These are phyloP conservation scores for Waltergamsia citrina DNA, from an alignment of 2,329 filamentous ascomycete genomes.

Conservation along the genomic window DNA sequence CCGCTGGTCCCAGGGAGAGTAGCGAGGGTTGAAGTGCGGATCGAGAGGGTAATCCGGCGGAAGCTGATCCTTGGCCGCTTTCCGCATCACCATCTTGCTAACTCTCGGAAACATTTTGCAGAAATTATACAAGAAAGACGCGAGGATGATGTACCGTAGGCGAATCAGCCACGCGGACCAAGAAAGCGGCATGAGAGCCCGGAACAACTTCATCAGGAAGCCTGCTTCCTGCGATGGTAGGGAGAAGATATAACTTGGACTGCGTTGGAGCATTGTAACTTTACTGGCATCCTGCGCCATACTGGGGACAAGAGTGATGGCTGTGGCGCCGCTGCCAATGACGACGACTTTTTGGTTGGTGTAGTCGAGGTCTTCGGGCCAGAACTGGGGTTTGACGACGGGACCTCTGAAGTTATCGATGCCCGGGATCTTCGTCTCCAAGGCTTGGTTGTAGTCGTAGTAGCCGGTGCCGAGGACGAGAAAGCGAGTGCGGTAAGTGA, in stretches of 20 bases:
- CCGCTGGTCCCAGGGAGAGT: slow-evolving; percentile 65
- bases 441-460: slow-evolving; percentile 60
- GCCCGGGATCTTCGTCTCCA: slow-evolving; percentile 54
- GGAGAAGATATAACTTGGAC: slow-evolving; percentile 60
- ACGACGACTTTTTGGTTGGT: slow-evolving; percentile 58
- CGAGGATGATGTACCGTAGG: slow-evolving; percentile 13
- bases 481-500: slow-evolving; percentile 37
- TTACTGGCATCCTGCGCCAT: slow-evolving; percentile 54
- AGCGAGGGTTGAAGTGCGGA: slow-evolving; percentile 54
- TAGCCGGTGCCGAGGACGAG: slow-evolving; percentile 55
- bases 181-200: slow-evolving; percentile 33
- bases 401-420: slow-evolving; percentile 56
- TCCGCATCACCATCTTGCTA: slow-evolving; percentile 26
- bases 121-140: slow-evolving; percentile 19
- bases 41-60: slow-evolving; percentile 35
- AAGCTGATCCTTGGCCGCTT: slow-evolving; percentile 33
- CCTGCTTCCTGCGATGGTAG: slow-evolving; percentile 19
- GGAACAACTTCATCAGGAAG: slow-evolving; percentile 17
- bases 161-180: slow-evolving; percentile 35
- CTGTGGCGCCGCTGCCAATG: slow-evolving; percentile 71
- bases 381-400: slow-evolving; percentile 65
- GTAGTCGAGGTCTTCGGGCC: slow-evolving; percentile 61
- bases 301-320: slow-evolving; percentile 65
- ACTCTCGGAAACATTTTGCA: slow-evolving; percentile 26
- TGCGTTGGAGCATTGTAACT: slow-evolving; percentile 75